Evolutionary conservation across 192 early-diverging fungal genomes (phyloP).

Genomic region (Entrophospora sp.): DNA sequence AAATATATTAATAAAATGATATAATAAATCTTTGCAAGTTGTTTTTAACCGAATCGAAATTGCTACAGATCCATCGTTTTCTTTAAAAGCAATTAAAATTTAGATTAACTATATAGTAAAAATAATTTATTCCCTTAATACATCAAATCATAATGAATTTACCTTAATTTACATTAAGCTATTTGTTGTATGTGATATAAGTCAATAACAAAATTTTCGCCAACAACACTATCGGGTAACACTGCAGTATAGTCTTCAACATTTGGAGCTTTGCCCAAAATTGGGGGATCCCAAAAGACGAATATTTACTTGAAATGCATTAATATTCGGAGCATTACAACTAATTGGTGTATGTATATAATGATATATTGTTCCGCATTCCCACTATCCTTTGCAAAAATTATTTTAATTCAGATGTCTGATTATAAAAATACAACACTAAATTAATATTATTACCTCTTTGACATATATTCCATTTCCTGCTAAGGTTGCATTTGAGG

Average conservation of each 20-base stretch:
- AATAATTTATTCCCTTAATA: not conserved
- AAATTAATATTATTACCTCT: constrained; percentile 2
- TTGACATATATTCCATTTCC: not conserved
- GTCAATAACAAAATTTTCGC: not conserved
- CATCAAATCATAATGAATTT: not conserved
- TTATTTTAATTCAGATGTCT: not conserved
- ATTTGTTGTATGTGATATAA: not conserved
- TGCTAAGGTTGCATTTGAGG: constrained; percentile 11
- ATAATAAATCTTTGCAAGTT: no score
- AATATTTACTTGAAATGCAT: constrained; percentile 2
- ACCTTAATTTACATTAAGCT: not conserved
- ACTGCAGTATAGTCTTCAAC: constrained; percentile 1
- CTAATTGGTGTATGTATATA: not conserved
- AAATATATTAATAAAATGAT: no score
- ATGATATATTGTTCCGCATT: constrained; percentile 1
- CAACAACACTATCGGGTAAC: not conserved
- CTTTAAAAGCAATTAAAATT: not conserved
- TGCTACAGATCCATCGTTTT: not conserved
- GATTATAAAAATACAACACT: constrained; percentile 2
- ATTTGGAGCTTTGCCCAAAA: not conserved
- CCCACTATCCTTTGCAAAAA: constrained; percentile 4
- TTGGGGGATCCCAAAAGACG: constrained; percentile 5
- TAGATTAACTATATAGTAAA: not conserved
- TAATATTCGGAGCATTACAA: constrained; percentile 12
- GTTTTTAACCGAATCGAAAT: no score